Conservation (phyloP, 1,284 basidiomycete genomes). For the Pterulicium gracile region DNA sequence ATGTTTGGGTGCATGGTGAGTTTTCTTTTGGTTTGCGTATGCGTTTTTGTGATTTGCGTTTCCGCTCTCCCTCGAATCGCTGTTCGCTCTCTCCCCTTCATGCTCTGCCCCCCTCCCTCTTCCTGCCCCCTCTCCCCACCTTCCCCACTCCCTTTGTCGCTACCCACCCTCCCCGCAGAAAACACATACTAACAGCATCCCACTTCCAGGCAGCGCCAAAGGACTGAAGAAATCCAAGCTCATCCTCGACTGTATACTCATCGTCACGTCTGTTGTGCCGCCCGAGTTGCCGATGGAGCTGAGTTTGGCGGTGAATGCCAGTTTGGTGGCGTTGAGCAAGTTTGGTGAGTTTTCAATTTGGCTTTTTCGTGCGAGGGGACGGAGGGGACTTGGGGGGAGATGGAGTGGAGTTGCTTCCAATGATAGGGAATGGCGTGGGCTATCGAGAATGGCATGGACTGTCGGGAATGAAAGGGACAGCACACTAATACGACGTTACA, state of each 20-base stretch:
- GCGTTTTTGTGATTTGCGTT: conserved; percentile 2
- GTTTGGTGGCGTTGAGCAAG: conserved; percentile 87
- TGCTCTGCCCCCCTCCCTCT: no score
- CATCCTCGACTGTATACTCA: conserved; percentile 85
- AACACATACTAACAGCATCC: background rate
- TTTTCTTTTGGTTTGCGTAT: background rate
- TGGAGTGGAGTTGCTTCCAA: no score
- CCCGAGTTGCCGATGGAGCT: conserved; percentile 96
- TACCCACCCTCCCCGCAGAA: no score
- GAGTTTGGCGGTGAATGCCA: conserved; percentile 89
- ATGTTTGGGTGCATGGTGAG: conserved; percentile 88
- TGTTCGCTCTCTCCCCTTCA: no score
- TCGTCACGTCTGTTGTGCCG: conserved; percentile 92
- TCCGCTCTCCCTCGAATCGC: no score
- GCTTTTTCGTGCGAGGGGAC: background rate
- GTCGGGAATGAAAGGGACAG: no score
- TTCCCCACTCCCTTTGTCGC: no score
- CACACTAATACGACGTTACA: conserved; percentile 20
- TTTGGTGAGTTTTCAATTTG: conserved; percentile 42
- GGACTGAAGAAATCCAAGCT: conserved; percentile 90
- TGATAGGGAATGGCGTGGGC: no score
- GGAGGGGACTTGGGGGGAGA: conserved; percentile 6
- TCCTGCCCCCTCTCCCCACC: no score
- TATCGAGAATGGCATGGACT: no score
- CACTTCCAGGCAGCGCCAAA: conserved; percentile 66